Evolutionary conservation across 352 stramenopile species (phyloP), one percentile per base, ranked within the genome.

Genomic region (Globisporangium carolinianum): DNA sequence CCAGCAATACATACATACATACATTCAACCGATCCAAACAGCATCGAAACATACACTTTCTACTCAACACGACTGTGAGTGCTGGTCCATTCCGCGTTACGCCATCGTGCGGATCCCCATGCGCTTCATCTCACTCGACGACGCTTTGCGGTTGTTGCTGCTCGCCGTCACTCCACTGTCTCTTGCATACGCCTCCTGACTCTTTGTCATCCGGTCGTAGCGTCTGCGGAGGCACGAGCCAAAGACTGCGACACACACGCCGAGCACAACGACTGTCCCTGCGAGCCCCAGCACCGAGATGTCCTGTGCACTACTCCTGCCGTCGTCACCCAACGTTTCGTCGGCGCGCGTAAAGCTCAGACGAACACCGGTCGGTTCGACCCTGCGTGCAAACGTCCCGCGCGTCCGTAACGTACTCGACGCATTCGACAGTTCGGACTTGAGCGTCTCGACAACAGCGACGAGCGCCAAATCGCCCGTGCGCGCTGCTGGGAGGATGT

Each of bases 341-440:
- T 88, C 77, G 0, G 77, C 80, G 35, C 88, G 75, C 6, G 79
- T 86, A 42, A 87, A 90, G 60, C 69, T 83, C 38, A 90, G 47
- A 49, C 87, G 87, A 11, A 86, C 75, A 5, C 68, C 67, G 10
- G 75, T 85, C 5, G 71, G 58, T 60, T 90, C 79, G 7, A 89
- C 75, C 15, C 71, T 67, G 7, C 76, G 76, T 3, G 74, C 75
- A 52, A 91, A 91, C 39, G 81, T 91, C 32, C 78, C 81, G 41
- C 70, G 79, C 3, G 76, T 83, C 9, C 81, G 75, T n/a, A 91
- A 62, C 8, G 65, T 73, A 46, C 80, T 91, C 18, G 76, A 75
- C 5, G 67, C 61, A 39, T 88, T 86, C 37, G 55, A 56, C 15
- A 91, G 43, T 18, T 91, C 70, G 14, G 62, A 38, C 55, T 91